Evolutionary conservation across 148 eudicot genomes (phyloP), one percentile per base, ranked within the genome.

Genomic region (Nepenthes mirabilis): DNA sequence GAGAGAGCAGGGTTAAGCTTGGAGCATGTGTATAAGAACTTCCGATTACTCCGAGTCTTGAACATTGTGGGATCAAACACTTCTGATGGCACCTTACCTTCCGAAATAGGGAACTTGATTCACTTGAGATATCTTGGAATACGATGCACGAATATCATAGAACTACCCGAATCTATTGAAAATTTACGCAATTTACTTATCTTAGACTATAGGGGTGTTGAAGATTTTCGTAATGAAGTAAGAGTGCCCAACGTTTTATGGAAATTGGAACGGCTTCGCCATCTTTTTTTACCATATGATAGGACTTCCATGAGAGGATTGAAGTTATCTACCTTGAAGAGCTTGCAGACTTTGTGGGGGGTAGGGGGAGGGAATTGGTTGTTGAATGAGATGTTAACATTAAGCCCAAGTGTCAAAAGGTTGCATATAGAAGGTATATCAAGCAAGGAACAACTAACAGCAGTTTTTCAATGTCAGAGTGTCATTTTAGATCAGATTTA

Each of bases 91-190:
- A 57, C 48, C 59, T 50, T 75, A 60, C 75, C 78, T 6, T n/a
- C 33, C 6, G 60, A 69, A 49, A 57, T 74, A 36, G 64, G 73
- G 13, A 47, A 33, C 36, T 61, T 69, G 9, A 61, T 69, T 61
- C 78, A 65, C 67, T 58, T 74, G 37, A 60, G 64, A 13, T 74
- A 74, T 57, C 73, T 74, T 23, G 53, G 74, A 11, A 43, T 74
- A 47, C 45, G 70, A 14, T 53, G 54, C 8, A 69, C 70, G 32
- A 74, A 74, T 36, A 65, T 74, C 11, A 56, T 43, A 51, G 34
- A 53, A 1, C 70, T 74, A 1, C 78, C 74, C 11, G 50, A 36
- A 36, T 65, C 78, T 1, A 52, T 74, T 11, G 70, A 55, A 5
- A 61, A 69, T 14, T 35, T 70, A 43, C 70, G 61, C 1, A 66